Evolutionary conservation across 2,329 filamentous ascomycete species (phyloP).

Genomic region (Paracoccidioides lutzii): DNA sequence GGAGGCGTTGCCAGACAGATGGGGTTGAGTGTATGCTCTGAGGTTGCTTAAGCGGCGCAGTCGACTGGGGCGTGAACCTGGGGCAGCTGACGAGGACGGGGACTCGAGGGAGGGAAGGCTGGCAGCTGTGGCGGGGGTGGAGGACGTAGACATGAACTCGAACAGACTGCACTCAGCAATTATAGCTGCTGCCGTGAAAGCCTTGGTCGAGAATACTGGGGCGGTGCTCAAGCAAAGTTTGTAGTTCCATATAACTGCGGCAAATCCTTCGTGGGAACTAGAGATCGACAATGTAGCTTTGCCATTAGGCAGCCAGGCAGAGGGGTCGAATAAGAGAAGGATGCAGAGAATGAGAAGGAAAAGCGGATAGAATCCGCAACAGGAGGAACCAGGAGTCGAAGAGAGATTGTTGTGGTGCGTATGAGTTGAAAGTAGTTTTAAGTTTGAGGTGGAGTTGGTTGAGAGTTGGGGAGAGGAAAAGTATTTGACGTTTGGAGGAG

Average conservation of each 20-base stretch:
- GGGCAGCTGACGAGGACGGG: slow-evolving; percentile 4
- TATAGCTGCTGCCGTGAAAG: neutral
- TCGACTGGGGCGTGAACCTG: slow-evolving; percentile 18
- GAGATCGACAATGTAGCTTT: too few species aligned
- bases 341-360: too few species aligned
- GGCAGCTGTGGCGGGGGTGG: neutral
- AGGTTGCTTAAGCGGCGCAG: slow-evolving; percentile 31
- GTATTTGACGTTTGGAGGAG: too few species aligned
- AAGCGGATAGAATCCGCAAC: too few species aligned
- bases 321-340: too few species aligned
- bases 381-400: neutral
- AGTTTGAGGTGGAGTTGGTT: too few species aligned
- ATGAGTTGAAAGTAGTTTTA: too few species aligned
- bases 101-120: neutral
- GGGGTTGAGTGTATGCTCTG: slow-evolving; percentile 26
- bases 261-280: too few species aligned
- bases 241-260: too few species aligned
- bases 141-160: slow-evolving; percentile 1
- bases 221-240: too few species aligned
- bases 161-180: neutral
- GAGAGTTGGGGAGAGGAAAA: too few species aligned
- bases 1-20: slow-evolving; percentile 15
- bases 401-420: neutral
- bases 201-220: neutral
- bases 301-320: too few species aligned